A percentile compares a stretch with the other conserved stretches of the same genome.
These are phyloP conservation scores for Aphanomyces invadans DNA, from an alignment of 352 stramenopile genomes.

Conservation along the genomic window DNA sequence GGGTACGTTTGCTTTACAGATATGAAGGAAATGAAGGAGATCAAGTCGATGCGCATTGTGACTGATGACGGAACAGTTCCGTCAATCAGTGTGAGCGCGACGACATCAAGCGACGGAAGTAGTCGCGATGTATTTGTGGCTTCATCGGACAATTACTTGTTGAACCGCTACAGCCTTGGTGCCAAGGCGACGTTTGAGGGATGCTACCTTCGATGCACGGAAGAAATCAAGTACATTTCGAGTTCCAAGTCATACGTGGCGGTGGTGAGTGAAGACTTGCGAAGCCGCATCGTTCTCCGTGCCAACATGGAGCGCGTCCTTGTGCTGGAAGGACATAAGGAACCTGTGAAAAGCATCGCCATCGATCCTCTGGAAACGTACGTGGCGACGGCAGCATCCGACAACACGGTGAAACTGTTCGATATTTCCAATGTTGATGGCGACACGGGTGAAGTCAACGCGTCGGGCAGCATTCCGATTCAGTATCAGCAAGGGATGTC, in stretches of 20 bases:
- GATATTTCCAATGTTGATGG: constrained; percentile 28
- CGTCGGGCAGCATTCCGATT: constrained; percentile 45
- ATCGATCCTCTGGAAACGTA: constrained; percentile 59
- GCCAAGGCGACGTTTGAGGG: constrained; percentile 23
- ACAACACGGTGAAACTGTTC: constrained; percentile 64
- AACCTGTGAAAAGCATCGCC: constrained; percentile 61
- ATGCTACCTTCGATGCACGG: constrained; percentile 47
- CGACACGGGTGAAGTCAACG: constrained; percentile 33
- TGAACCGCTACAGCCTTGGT: constrained; percentile 45
- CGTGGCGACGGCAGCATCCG: constrained; percentile 57
- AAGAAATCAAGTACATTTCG: constrained; percentile 59
- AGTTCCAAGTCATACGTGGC: constrained; percentile 56
- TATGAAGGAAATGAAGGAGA: constrained; percentile 37
- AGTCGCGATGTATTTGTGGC: constrained; percentile 46
- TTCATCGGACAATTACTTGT: constrained; percentile 58
- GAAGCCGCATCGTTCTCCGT: constrained; percentile 59
- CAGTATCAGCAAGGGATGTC: constrained; percentile 45
- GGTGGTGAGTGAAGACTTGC: constrained; percentile 62
- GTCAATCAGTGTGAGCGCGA: constrained; percentile 42
- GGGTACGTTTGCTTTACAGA: constrained; percentile 73
- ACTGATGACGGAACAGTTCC: constrained; percentile 53
- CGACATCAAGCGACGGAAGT: constrained; percentile 45
- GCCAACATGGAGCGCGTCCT: constrained; percentile 52
- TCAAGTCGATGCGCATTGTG: constrained; percentile 28
- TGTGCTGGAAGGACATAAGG: constrained; percentile 47